These are phyloP conservation scores for Spencermartinsiella europaea DNA, from an alignment of 805 yeast genomes.

Conservation along the genomic window DNA sequence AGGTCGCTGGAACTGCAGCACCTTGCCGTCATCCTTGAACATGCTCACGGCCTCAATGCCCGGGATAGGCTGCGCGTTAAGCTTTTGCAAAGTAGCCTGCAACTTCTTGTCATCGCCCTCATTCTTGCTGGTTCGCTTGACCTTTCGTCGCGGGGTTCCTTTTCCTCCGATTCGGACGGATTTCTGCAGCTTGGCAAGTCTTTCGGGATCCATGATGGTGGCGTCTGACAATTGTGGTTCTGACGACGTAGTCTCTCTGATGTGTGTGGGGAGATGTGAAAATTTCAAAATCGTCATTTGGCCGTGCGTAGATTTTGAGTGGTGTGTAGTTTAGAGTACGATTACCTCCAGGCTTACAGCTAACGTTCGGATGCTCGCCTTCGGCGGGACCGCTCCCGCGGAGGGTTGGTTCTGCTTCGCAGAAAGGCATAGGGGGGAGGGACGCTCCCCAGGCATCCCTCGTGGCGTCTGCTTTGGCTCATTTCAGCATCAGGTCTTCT, in stretches of 20 bases:
- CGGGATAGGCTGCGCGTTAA: conserved; percentile 82
- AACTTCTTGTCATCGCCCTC: conserved; percentile 82
- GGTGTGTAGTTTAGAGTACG: not conserved
- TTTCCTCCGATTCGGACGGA: conserved; percentile 76
- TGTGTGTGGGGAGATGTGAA: not conserved
- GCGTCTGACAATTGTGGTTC: conserved; percentile 3
- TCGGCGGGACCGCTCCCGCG: no score
- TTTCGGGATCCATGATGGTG: conserved; percentile 71
- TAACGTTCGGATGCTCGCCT: no score
- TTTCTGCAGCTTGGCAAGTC: conserved; percentile 88
- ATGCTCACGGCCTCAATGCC: conserved; percentile 96
- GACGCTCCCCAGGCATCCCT: no score
- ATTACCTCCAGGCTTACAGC: no score
- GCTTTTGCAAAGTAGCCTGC: conserved; percentile 81
- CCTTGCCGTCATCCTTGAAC: conserved; percentile 95
- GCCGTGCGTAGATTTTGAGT: no score
- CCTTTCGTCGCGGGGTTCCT: conserved; percentile 80
- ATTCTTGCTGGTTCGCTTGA: conserved; percentile 59
- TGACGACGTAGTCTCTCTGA: no score
- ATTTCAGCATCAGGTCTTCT: no score
- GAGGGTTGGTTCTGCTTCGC: no score
- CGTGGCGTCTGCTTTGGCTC: no score
- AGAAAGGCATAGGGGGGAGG: no score
- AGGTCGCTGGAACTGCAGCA: conserved; percentile 92
- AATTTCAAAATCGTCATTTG: not conserved